phyloP scores from a whole-genome alignment of 176 grass and related monocot genomes.

The Coix lacrymajobi region DNA sequence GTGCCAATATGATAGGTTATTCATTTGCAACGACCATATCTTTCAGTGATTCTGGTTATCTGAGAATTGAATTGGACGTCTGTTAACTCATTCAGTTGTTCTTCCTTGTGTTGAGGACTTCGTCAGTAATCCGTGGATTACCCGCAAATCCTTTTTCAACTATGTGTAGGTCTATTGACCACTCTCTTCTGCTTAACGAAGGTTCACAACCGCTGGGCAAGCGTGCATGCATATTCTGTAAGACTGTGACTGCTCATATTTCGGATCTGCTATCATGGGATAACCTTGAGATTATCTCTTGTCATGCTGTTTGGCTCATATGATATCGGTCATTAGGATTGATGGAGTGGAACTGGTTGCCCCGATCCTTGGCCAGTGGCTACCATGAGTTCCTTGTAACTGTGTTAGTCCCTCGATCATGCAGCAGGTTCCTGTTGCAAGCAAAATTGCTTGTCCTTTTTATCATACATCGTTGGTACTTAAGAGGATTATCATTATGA shows the following conservation, averaged over 20 bases:
- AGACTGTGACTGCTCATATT: neutral
- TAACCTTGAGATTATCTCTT: neutral
- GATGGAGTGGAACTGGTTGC: neutral
- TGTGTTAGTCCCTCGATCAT: neutral
- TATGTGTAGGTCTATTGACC: no score
- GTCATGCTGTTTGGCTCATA: neutral
- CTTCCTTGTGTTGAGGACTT: neutral
- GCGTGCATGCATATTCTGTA: neutral
- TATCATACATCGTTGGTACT: no score
- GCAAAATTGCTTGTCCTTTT: no score
- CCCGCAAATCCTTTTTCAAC: no score
- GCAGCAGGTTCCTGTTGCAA: no score
- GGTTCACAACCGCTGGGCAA: neutral
- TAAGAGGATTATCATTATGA: no score
- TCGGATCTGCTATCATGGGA: neutral
- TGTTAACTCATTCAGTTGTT: neutral
- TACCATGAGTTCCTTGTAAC: neutral
- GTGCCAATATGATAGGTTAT: neutral
- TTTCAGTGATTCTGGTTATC: neutral
- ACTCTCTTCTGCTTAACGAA: no score
- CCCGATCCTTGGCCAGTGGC: neutral
- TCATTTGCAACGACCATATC: neutral
- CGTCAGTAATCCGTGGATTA: no score
- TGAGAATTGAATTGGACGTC: neutral
- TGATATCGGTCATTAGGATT: neutral